A percentile compares a stretch with the other conserved stretches of the same genome.
Conservation (phyloP, 1,284 basidiomycete genomes). For the Peniophora sp. region DNA sequence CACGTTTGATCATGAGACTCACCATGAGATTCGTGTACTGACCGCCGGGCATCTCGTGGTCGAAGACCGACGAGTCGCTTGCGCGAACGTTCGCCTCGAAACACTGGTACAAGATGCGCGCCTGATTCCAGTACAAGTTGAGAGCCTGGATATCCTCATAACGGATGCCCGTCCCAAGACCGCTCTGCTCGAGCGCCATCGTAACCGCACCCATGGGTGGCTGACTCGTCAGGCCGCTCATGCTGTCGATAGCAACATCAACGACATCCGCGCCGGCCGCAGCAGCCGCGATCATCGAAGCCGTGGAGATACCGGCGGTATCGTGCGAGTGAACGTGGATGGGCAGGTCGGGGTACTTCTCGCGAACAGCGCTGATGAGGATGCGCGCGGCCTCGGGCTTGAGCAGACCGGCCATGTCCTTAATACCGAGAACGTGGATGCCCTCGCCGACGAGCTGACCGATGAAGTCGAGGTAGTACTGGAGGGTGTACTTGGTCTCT, state of each 20-base stretch:
- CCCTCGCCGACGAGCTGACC: conserved; percentile 92
- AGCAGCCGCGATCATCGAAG: conserved; percentile 94
- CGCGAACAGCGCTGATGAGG: conserved; percentile 91
- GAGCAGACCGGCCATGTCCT: conserved; percentile 98
- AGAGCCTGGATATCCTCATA: conserved; percentile 97
- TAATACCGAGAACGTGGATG: conserved; percentile 96
- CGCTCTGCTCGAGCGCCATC: conserved; percentile 91
- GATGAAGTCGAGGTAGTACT: conserved; percentile 97
- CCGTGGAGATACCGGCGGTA: conserved; percentile 96
- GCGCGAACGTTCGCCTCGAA: conserved; percentile 99
- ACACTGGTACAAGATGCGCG: conserved; percentile 90
- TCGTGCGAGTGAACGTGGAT: conserved; percentile 99
- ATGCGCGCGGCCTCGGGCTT: conserved; percentile 89
- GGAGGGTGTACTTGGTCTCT: conserved; percentile 95
- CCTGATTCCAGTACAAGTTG: conserved; percentile 98
- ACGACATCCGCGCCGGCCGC: conserved; percentile 96
- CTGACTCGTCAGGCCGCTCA: conserved; percentile 98
- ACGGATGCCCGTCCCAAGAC: conserved; percentile 92
- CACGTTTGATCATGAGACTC: conserved; percentile 14
- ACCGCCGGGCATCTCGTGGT: conserved; percentile 99
- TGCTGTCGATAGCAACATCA: conserved; percentile 98
- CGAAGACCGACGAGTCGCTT: conserved; percentile 95
- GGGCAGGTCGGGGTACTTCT: conserved; percentile 94
- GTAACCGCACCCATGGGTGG: conserved; percentile 97
- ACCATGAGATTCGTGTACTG: conserved; percentile 95